Base-by-base conservation (phyloP, 2,329 filamentous ascomycete species). In the Fonsecaea multimorphosa region DNA sequence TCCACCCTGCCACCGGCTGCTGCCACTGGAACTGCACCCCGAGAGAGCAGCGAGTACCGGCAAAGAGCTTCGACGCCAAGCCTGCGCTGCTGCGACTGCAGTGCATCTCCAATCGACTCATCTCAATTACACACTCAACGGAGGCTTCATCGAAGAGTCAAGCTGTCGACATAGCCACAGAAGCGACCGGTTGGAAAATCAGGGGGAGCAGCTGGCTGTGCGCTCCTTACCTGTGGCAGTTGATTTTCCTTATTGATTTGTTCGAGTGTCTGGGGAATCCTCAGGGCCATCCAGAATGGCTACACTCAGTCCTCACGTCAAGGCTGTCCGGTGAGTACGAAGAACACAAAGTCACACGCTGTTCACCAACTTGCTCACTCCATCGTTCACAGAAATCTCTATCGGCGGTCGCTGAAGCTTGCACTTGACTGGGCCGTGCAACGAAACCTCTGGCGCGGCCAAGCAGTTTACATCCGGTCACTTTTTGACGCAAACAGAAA, bases 371-470 rank as follows among this genome's bases (percentile, higher is more conserved):
- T 55, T 58, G 60, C 69, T 69, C 70, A 77, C 76, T 72, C 77
- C 11, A 12, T n/a, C 70, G 53, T 40, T 59, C 64, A 57, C 76
- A 89, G 87, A 72, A 84, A 83, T 68, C 89, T 99, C 67, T 99
- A 99, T 81, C 90, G 94, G 76, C 92, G 93, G 73, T 93, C 93
- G 29, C 81, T 99, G 76, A 97, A 97, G 85, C 88, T 97, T 71
- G 86, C 95, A 49, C 88, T 98, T 71, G 93, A 97, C 83, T 99
- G 95, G 95, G 88, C 92, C 64, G 93, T 98, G 69, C 91, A 97
- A 78, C 87, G 95, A 72, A 88, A 94, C 74, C 82, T 97, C 68
- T 99, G 95, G 94, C 90, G 95, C 74, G 93, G 94, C 68, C 95
- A 98, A 80, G 95, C 95, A 34, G 83, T 98, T 70, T 98, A 99